Evolutionary conservation across 768 basidiomycete species (phyloP).

Genomic region (Mycena pura): DNA sequence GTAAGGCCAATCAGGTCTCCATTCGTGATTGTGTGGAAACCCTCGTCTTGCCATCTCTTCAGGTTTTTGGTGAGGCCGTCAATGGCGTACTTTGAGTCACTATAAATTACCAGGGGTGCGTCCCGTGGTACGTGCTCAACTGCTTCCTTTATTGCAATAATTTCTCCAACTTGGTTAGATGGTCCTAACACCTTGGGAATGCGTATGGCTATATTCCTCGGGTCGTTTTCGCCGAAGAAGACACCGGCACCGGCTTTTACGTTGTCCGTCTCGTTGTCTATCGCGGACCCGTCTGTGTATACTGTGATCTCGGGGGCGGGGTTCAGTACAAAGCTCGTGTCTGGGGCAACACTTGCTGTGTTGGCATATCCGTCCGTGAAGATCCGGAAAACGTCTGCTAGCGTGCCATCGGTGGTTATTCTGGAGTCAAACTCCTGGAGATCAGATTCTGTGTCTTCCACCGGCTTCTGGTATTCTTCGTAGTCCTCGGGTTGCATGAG

Average conservation of each 20-base stretch:
- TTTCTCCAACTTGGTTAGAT: slow-evolving; percentile 29
- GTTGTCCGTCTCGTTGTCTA: slow-evolving; percentile 7
- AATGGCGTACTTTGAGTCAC: slow-evolving; percentile 26
- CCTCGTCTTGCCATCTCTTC: slow-evolving; percentile 9
- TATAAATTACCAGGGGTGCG: no score
- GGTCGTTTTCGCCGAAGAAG: slow-evolving; percentile 16
- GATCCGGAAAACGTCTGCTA: slow-evolving; percentile 12
- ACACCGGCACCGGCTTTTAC: slow-evolving; percentile 29
- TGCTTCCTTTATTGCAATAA: slow-evolving; percentile 23
- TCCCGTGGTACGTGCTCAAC: not conserved
- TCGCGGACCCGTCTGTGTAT: slow-evolving; percentile 23
- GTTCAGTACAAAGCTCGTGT: not conserved
- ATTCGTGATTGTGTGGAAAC: slow-evolving; percentile 12
- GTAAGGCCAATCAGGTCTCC: not conserved
- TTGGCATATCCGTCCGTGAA: slow-evolving; percentile 2
- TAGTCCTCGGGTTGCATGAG: slow-evolving; percentile 9
- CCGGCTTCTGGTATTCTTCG: not conserved
- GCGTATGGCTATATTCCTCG: slow-evolving; percentile 14
- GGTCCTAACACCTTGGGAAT: slow-evolving; percentile 9
- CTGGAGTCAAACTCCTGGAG: not conserved
- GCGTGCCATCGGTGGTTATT: not conserved
- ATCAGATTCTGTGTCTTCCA: not conserved
- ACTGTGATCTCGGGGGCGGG: not conserved
- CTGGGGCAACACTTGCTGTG: not conserved
- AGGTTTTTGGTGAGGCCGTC: slow-evolving; percentile 17